Percentiles rank a stretch among this genome's conserved stretches.
Evolutionary conservation across 192 early-diverging fungal genomes (phyloP).

Genomic region (Backusella parvicylindrica): DNA sequence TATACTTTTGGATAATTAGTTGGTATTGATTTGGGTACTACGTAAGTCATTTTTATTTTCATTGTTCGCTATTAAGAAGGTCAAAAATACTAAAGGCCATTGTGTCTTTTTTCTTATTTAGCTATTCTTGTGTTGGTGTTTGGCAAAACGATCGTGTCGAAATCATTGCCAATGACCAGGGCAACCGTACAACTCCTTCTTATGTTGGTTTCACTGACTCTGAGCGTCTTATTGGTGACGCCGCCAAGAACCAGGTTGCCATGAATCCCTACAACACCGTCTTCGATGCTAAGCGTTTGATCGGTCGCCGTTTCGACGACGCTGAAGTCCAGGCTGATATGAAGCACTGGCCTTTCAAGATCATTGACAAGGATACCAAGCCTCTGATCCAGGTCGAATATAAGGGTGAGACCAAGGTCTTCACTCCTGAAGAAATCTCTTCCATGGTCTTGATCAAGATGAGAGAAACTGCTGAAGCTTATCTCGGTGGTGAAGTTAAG

Average conservation of each 20-base stretch:
- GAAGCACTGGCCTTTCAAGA: conserved; percentile 99
- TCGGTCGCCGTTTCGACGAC: conserved; percentile 96
- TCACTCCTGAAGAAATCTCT: conserved; percentile 96
- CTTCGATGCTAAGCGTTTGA: conserved; percentile 98
- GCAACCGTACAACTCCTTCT: conserved; percentile 97
- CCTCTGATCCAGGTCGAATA: conserved; percentile 89
- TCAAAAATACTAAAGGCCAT: neutral
- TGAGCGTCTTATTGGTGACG: conserved; percentile 98
- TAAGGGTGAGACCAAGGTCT: conserved; percentile 94
- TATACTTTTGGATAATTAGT: neutral
- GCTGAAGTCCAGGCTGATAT: conserved; percentile 97
- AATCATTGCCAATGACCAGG: conserved; percentile 99
- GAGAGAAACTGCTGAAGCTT: conserved; percentile 96
- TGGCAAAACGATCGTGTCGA: conserved; percentile 82
- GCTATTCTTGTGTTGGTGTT: conserved; percentile 86
- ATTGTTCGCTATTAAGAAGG: neutral
- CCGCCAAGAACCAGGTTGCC: conserved; percentile 98
- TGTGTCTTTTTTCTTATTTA: neutral
- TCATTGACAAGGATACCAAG: conserved; percentile 85
- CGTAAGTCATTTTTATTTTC: conserved; percentile 11
- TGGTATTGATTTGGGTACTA: conserved; percentile 95
- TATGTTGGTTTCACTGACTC: conserved; percentile 96
- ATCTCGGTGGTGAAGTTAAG: conserved; percentile 78
- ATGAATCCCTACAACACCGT: conserved; percentile 99
- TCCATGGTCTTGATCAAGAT: conserved; percentile 98